These are phyloP conservation scores for Penicillium brevicompactum DNA, from an alignment of 2,329 filamentous ascomycete species.

Conservation along the genomic window DNA sequence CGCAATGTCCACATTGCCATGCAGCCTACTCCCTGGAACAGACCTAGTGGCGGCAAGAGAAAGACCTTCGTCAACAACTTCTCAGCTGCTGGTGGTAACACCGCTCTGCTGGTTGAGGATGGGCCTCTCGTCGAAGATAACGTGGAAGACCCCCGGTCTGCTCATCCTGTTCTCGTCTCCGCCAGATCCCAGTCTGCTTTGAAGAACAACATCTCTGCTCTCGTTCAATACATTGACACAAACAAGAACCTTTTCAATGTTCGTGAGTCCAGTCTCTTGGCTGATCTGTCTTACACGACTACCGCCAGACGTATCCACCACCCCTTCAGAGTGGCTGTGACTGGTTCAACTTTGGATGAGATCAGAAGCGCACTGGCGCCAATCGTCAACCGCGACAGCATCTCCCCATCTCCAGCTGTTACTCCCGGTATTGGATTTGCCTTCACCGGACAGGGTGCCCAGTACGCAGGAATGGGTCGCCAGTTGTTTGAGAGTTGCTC, in stretches of 20 bases:
- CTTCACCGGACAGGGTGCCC: conserved; percentile 44
- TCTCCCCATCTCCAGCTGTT: conserved; percentile 21
- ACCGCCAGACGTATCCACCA: conserved; percentile 59
- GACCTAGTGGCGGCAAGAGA: conserved; percentile 35
- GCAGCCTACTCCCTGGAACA: conserved; percentile 45
- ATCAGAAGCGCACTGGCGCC: conserved; percentile 19
- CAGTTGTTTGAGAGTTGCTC: conserved; percentile 25
- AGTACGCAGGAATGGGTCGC: conserved; percentile 37
- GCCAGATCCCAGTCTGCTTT: conserved; percentile 56
- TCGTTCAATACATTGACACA: conserved; percentile 59
- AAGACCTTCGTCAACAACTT: conserved; percentile 66
- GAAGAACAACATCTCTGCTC: conserved; percentile 57
- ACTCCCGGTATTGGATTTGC: conserved; percentile 27
- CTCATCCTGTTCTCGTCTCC: conserved; percentile 61
- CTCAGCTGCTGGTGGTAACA: conserved; percentile 72
- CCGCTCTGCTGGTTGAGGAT: conserved; percentile 67
- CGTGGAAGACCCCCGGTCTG: conserved; percentile 54
- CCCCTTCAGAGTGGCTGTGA: conserved; percentile 29
- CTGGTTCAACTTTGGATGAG: conserved; percentile 25
- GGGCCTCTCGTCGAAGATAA: conserved; percentile 35
- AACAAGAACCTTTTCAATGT: conserved; percentile 40
- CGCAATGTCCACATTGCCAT: conserved; percentile 51
- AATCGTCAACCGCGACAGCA: conserved; percentile 20
- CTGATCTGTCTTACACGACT: conserved; percentile 66
- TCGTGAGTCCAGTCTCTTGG: conserved; percentile 49